phyloP scores from a whole-genome alignment of 2,329 filamentous ascomycete species.

The Penicillium sp. region DNA sequence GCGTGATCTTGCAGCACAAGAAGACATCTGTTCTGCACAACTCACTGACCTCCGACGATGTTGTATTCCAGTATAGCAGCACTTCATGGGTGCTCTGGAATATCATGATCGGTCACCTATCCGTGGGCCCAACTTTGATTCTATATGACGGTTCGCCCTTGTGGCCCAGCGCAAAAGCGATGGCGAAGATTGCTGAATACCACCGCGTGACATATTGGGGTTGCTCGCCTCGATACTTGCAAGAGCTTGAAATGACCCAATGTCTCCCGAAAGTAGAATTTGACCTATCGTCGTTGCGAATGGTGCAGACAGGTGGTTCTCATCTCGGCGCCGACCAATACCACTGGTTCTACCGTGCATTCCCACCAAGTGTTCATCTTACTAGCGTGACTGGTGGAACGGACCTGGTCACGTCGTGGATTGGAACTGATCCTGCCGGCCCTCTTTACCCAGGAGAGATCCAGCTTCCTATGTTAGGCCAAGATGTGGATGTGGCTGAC shows the following conservation, averaged over 20 bases:
- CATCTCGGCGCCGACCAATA: constrained; percentile 52
- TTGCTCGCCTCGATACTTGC: constrained; percentile 52
- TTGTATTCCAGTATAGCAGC: constrained; percentile 55
- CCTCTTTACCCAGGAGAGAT: constrained; percentile 55
- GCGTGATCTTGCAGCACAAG: constrained; percentile 52
- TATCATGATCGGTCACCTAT: constrained; percentile 53
- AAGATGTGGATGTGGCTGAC: constrained; percentile 55
- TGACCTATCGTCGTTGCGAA: constrained; percentile 47
- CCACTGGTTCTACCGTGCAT: constrained; percentile 44
- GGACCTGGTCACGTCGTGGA: constrained; percentile 52
- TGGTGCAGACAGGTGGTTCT: constrained; percentile 55
- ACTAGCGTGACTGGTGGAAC: constrained; percentile 56
- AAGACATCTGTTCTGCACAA: constrained; percentile 55
- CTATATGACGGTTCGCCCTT: constrained; percentile 54
- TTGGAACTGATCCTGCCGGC: constrained; percentile 52
- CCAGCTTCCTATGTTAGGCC: constrained; percentile 53
- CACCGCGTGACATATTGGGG: constrained; percentile 44
- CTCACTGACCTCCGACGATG: constrained; percentile 46
- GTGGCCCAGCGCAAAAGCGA: constrained; percentile 46
- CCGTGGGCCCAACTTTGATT: constrained; percentile 50
- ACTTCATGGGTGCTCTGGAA: constrained; percentile 58
- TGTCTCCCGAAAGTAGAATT: constrained; percentile 45
- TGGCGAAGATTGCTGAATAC: constrained; percentile 30
- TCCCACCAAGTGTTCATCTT: constrained; percentile 49
- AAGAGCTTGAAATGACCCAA: constrained; percentile 49